A percentile compares a stretch with the other conserved stretches of the same genome.
Evolutionary conservation across 164 flowering plant species (phyloP).

Genomic region (Macadamia integrifolia): DNA sequence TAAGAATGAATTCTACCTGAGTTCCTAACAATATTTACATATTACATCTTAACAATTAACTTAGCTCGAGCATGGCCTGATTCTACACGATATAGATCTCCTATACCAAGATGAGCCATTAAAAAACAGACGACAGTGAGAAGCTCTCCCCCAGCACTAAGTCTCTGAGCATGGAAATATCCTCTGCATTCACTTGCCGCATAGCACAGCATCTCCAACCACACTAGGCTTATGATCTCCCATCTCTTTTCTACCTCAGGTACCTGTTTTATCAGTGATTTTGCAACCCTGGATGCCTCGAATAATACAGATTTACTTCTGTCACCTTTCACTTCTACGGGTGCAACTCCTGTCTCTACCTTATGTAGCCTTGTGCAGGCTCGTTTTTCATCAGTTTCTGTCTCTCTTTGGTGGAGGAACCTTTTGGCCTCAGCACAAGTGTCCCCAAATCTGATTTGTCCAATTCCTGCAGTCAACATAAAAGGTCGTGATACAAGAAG

Average conservation of each 20-base stretch:
- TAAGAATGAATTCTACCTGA: no score
- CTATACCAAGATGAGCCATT: slow-evolving; percentile 18
- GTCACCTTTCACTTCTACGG: slow-evolving; percentile 19
- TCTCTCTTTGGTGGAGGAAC: slow-evolving; percentile 5
- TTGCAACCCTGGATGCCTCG: slow-evolving; percentile 21
- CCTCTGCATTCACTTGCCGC: slow-evolving; percentile 13
- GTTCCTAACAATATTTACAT: no score
- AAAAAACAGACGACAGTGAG: slow-evolving; percentile 16
- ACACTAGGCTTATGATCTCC: slow-evolving; percentile 7
- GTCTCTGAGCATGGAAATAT: slow-evolving; percentile 9
- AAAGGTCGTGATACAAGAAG: slow-evolving; percentile 20
- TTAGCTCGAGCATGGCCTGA: slow-evolving; percentile 5
- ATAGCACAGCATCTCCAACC: slow-evolving; percentile 14
- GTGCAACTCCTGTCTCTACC: slow-evolving; percentile 16
- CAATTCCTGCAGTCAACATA: slow-evolving; percentile 23
- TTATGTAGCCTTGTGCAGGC: slow-evolving; percentile 16
- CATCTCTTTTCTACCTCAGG: background rate
- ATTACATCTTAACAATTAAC: background rate
- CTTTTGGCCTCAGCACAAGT: slow-evolving; percentile 20
- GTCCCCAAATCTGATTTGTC: slow-evolving; percentile 22
- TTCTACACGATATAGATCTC: slow-evolving; percentile 8
- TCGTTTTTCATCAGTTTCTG: background rate
- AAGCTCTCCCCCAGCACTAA: slow-evolving; percentile 13
- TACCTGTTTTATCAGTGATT: background rate
- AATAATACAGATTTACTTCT: slow-evolving; percentile 21